Conservation (phyloP, 2,329 filamentous ascomycete genomes). For the Fusarium lateritium region DNA sequence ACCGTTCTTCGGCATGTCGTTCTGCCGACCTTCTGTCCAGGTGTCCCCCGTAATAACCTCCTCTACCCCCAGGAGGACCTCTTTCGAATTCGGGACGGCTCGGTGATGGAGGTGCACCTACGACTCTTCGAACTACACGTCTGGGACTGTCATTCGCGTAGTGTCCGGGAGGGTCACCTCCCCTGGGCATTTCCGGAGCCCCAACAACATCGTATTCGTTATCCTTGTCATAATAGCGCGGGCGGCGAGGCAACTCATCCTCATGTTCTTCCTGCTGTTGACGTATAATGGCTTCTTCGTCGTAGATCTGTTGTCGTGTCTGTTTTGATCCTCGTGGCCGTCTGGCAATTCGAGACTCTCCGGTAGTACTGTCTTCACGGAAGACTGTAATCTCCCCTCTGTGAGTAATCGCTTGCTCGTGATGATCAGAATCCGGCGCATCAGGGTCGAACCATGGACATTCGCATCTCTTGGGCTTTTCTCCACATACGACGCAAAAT, state of each 20-base stretch:
- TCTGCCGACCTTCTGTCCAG: constrained; percentile 67
- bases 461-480: constrained; percentile 86
- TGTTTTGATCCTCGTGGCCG: constrained; percentile 45
- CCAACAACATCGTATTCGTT: constrained; percentile 55
- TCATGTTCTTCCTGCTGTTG: constrained; percentile 65
- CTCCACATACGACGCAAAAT: constrained; percentile 89
- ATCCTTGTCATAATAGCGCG: constrained; percentile 55
- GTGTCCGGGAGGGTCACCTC: constrained; percentile 69
- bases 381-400: constrained; percentile 45
- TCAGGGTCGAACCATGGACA: constrained; percentile 85
- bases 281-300: constrained; percentile 64
- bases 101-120: constrained; percentile 42
- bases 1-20: constrained; percentile 63
- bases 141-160: constrained; percentile 74
- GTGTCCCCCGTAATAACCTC: constrained; percentile 62
- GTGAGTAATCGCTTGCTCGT: constrained; percentile 67
- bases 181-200: constrained; percentile 57
- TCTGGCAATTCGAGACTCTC: constrained; percentile 47
- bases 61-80: constrained; percentile 43
- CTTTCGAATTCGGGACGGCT: constrained; percentile 48
- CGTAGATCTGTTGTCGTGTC: constrained; percentile 54
- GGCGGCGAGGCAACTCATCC: constrained; percentile 52
- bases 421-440: constrained; percentile 65
- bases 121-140: constrained; percentile 51
- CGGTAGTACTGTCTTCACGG: constrained; percentile 49